Evolutionary conservation across 2,329 filamentous ascomycete genomes (phyloP).

Genomic region (Madurella mycetomatis): DNA sequence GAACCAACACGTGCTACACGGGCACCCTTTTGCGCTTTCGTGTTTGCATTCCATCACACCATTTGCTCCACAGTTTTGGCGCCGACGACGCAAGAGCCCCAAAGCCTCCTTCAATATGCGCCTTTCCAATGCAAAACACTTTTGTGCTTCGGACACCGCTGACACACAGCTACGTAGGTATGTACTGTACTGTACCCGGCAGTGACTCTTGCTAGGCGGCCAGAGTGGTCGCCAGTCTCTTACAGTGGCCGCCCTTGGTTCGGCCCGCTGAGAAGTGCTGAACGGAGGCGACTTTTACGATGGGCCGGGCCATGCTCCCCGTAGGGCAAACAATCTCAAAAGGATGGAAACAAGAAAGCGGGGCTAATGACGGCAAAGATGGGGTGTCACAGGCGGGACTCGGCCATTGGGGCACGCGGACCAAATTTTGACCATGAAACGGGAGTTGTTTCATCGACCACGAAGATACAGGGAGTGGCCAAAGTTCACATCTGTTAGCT

Average conservation of each 20-base stretch:
- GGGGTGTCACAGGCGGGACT: slow-evolving; percentile 2
- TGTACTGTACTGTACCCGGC: neutral
- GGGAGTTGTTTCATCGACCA: slow-evolving; percentile 24
- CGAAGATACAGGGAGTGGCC: slow-evolving; percentile 8
- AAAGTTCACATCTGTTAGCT: slow-evolving; percentile 14
- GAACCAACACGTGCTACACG: neutral
- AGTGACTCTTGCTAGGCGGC: no score
- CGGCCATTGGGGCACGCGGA: slow-evolving; percentile 7
- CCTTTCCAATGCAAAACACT: neutral
- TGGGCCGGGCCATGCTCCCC: neutral
- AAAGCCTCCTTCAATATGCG: neutral
- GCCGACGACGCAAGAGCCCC: neutral
- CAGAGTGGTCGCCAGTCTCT: neutral
- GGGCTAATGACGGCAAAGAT: slow-evolving; percentile 4
- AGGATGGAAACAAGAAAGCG: slow-evolving; percentile 4
- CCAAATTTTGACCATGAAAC: slow-evolving; percentile 23
- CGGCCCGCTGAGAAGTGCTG: neutral
- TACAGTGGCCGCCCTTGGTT: neutral
- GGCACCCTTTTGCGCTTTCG: neutral
- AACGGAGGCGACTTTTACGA: neutral
- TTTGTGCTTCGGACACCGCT: neutral
- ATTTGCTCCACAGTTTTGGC: neutral
- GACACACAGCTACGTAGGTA: no score
- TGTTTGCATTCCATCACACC: neutral
- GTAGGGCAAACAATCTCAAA: neutral